A percentile compares a stretch with the other conserved stretches of the same genome.
phyloP scores from a whole-genome alignment of 2,329 filamentous ascomycete species.

The Elsinoe ampelina region DNA sequence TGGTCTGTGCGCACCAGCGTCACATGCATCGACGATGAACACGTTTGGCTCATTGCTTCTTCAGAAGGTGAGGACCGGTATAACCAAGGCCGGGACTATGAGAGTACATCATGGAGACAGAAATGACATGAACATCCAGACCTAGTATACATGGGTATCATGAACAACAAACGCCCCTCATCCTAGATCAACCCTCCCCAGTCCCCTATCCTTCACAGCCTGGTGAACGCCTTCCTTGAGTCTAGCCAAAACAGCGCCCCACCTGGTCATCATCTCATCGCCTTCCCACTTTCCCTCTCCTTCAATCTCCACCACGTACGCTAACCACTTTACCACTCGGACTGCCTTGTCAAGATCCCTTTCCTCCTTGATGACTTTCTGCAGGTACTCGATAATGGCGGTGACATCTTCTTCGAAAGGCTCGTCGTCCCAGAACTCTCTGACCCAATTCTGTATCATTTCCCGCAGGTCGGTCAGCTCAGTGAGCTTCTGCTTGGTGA shows the following conservation, averaged over 20 bases:
- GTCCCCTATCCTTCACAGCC: conserved; percentile 35
- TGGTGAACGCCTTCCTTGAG: conserved; percentile 36
- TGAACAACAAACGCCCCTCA: background rate
- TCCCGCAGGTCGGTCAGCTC: conserved; percentile 56
- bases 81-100: no score
- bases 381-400: conserved; percentile 64
- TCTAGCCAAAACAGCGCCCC: conserved; percentile 30
- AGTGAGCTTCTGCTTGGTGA: conserved; percentile 51
- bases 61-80: no score
- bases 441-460: conserved; percentile 68
- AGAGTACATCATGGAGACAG: no score
- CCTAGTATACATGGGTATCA: background rate
- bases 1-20: background rate
- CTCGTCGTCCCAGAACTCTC: conserved; percentile 60
- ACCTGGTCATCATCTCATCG: conserved; percentile 21
- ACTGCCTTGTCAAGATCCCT: conserved; percentile 66
- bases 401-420: conserved; percentile 72
- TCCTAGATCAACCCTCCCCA: conserved; percentile 38
- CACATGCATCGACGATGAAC: background rate
- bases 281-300: conserved; percentile 15
- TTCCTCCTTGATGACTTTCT: conserved; percentile 61
- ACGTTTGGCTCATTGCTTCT: no score
- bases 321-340: conserved; percentile 57
- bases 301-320: conserved; percentile 30
- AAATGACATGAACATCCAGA: background rate